Percentiles rank a stretch among this genome's conserved stretches.
These are phyloP conservation scores for Oryza glumipatula DNA, from an alignment of 176 grass and related monocot genomes.

Conservation along the genomic window DNA sequence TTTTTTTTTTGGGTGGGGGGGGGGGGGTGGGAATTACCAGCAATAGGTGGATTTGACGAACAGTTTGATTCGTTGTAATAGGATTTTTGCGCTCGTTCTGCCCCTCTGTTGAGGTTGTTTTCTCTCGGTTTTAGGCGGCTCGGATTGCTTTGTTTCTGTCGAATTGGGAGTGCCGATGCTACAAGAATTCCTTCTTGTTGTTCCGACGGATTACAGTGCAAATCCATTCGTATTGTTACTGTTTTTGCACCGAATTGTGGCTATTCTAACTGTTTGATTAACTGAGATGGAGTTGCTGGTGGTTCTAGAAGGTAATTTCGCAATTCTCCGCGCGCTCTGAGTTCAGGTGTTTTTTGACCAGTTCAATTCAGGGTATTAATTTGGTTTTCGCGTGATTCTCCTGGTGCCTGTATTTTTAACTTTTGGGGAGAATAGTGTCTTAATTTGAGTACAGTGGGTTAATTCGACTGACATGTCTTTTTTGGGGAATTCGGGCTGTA, in stretches of 20 bases:
- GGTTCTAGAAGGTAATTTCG: conserved; percentile 2
- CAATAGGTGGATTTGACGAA: neutral
- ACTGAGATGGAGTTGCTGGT: neutral
- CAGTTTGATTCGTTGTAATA: conserved; percentile 26
- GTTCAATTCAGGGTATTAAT: neutral
- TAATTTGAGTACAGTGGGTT: neutral
- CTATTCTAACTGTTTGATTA: conserved; percentile 22
- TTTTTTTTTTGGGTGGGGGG: neutral
- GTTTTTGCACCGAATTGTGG: conserved; percentile 14
- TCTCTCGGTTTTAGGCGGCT: neutral
- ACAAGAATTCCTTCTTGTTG: neutral
- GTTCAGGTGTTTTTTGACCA: conserved; percentile 20
- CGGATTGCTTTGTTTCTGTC: conserved; percentile 3
- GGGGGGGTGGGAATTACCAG: neutral
- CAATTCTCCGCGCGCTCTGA: neutral
- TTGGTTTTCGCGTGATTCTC: neutral
- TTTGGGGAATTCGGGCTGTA: neutral
- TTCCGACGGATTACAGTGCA: neutral
- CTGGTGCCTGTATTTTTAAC: neutral
- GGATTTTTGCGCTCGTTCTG: neutral
- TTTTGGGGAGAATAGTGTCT: neutral
- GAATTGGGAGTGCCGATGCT: neutral
- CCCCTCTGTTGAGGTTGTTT: conserved; percentile 7
- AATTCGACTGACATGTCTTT: neutral
- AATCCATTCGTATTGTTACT: conserved; percentile 5